Evolutionary conservation across 2,329 filamentous ascomycete genomes (phyloP).

Genomic region (Lasiodiplodia hormozganensis): DNA sequence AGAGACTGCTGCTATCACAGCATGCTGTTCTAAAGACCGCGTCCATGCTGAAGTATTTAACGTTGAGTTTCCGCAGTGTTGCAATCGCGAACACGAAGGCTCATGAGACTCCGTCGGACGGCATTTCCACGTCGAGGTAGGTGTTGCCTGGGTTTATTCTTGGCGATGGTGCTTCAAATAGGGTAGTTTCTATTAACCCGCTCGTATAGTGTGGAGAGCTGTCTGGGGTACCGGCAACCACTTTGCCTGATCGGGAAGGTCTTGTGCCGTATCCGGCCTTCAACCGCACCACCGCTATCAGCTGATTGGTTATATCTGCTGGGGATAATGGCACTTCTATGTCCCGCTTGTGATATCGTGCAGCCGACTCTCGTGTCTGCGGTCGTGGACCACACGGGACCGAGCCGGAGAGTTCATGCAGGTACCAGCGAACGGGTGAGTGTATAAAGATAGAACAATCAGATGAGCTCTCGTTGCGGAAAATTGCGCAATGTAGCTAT

Average conservation of each 20-base stretch:
- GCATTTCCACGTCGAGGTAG: not conserved
- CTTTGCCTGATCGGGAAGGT: constrained; percentile 7
- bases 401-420: too few relatives aligned
- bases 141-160: not conserved
- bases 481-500: too few relatives aligned
- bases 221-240: constrained; percentile 11
- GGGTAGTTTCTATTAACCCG: constrained; percentile 2
- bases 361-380: too few relatives aligned
- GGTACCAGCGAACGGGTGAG: too few relatives aligned
- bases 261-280: not conserved
- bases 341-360: too few relatives aligned
- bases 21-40: too few relatives aligned
- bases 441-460: too few relatives aligned
- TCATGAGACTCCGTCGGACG: not conserved
- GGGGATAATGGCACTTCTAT: too few relatives aligned
- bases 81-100: too few relatives aligned
- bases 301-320: constrained; percentile 2
- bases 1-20: not conserved
- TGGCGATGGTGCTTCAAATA: constrained; percentile 5
- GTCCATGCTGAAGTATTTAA: constrained; percentile 4
- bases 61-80: not conserved
- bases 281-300: not conserved
- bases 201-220: constrained; percentile 17
- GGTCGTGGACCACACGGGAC: too few relatives aligned
- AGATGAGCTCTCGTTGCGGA: too few relatives aligned